Base-by-base conservation (phyloP, 805 yeast genomes). In the Metschnikowia colocasiae region DNA sequence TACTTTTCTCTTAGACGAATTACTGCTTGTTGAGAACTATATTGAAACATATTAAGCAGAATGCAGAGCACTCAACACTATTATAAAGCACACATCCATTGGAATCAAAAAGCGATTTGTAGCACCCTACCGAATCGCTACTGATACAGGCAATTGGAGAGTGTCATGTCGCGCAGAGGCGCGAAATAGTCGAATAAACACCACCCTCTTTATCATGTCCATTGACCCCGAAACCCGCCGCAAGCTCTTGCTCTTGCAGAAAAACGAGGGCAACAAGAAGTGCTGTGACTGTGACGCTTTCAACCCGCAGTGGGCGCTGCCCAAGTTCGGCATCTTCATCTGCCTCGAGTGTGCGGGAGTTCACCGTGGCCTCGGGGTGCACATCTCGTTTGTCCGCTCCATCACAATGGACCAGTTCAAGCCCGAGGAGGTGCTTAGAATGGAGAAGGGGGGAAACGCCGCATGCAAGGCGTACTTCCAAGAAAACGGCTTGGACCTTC, bases 251-350 rank as follows among this genome's bases (percentile, higher is more conserved):
- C 82, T 82, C 36, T 70, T 92, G 51, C 98, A 92, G 62, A 89
- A 89, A 63, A 73, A 74, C 40, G 95, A 92, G 23, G 84, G 74
- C 12, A 89, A 90, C 73, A 89, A 85, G 71, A 83, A 81, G 65
- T 94, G 99, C 68, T 85, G 89, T 65, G 99, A 94, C 65, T 94
- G 99, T 68, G 76, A 73, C 32, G 95, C 97, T 1, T 96, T 96
- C 49, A 92, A 91, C 64, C 99, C 99, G 8, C 99, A 94, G 67
- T 94, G 99, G 99, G 97, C 98, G 1, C 89, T 97, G 12, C 98
- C 98, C 31, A 94, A 94, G 67, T 90, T 92, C 69, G 99, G 99
- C 50, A 87, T 94, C 51, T 94, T 91, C 68, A 92, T 94, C 62
- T 94, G 99, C 68, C 78, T 94, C 34, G 99, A 94, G 64, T 94